Conservation (phyloP, 305 asterid species). For the Solanum hybrid region DNA sequence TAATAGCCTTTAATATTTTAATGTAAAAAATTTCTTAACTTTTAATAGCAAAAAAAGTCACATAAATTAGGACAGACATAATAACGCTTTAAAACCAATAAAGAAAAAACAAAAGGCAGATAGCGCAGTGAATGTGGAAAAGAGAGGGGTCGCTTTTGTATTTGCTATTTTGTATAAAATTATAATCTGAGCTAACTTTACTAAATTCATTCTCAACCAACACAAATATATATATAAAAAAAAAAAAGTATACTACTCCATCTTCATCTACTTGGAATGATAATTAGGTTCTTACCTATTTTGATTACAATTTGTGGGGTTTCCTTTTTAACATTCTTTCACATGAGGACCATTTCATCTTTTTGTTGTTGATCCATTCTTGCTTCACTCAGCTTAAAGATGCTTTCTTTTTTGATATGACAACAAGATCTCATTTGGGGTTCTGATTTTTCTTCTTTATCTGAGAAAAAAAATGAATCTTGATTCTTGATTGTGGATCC, state of each 20-base stretch:
- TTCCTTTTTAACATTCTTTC: neutral
- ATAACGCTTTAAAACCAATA: neutral
- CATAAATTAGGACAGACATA: too few species aligned
- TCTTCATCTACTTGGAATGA: neutral
- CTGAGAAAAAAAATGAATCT: neutral
- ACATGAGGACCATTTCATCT: neutral
- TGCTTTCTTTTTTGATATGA: neutral
- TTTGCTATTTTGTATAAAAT: neutral
- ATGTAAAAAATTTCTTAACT: neutral
- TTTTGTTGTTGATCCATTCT: neutral
- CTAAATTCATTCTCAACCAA: neutral
- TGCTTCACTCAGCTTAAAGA: neutral
- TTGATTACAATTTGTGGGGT: neutral
- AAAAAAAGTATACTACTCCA: neutral
- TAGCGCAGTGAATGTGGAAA: neutral
- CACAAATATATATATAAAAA: neutral
- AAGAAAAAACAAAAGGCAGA: neutral
- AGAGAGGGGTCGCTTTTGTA: neutral
- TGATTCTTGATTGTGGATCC: conserved; percentile 2
- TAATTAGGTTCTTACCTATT: neutral
- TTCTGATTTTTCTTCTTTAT: neutral
- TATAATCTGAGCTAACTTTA: neutral
- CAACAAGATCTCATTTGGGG: neutral
- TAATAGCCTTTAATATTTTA: neutral
- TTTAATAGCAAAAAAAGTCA: neutral